Conservation (phyloP, 495 filamentous ascomycete genomes). For the Tuber aestivum region DNA sequence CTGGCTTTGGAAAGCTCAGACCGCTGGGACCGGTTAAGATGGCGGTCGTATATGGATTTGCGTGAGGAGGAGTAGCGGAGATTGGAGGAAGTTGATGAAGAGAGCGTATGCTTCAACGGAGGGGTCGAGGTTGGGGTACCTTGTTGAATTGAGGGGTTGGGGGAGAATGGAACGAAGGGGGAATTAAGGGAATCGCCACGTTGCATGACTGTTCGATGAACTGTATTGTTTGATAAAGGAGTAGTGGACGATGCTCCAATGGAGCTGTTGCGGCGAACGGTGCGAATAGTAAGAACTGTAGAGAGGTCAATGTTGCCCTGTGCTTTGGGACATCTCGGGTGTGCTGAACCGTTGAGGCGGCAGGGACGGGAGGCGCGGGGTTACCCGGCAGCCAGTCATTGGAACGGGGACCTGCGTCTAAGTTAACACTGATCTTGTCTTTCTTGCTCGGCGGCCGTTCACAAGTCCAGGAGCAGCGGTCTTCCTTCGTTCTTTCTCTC, state of each 20-base stretch:
- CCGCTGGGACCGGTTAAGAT: slow-evolving; percentile 79
- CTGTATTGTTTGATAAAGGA: neutral
- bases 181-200: slow-evolving; percentile 29
- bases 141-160: slow-evolving; percentile 39
- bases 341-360: neutral
- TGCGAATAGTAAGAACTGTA: neutral
- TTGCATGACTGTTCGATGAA: slow-evolving; percentile 23
- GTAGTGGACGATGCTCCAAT: neutral
- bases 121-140: slow-evolving; percentile 35
- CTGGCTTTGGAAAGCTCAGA: slow-evolving; percentile 82
- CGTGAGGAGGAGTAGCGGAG: slow-evolving; percentile 89
- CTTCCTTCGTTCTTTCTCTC: neutral
- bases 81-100: slow-evolving; percentile 49
- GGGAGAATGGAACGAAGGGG: slow-evolving; percentile 40
- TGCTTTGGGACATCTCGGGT: neutral
- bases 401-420: neutral
- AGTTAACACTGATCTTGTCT: neutral
- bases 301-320: neutral
- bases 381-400: slow-evolving; percentile 22
- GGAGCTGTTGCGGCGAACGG: neutral
- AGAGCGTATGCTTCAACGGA: slow-evolving; percentile 36
- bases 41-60: slow-evolving; percentile 96
- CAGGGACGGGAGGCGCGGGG: slow-evolving; percentile 2
- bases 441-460: neutral
- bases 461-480: neutral